These are phyloP conservation scores for Mentha longifolia DNA, from an alignment of 257 asterid genomes.

Conservation along the genomic window DNA sequence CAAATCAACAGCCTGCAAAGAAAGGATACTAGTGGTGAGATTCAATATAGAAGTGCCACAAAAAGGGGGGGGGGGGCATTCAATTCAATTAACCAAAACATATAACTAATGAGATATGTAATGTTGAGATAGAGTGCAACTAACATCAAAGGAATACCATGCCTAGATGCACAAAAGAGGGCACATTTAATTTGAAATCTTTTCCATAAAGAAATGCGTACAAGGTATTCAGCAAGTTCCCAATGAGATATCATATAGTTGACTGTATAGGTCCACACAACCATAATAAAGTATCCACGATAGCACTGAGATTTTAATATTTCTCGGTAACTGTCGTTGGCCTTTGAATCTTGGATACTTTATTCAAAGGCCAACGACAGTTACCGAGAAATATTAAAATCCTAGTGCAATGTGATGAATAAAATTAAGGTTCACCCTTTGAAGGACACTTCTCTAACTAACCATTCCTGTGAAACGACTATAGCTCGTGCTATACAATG, in stretches of 20 bases:
- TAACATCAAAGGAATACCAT: neutral
- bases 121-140: neutral
- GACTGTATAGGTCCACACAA: too few species aligned
- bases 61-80: neutral
- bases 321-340: too few species aligned
- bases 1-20: constrained; percentile 83
- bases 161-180: neutral
- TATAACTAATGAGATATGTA: neutral
- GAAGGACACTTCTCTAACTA: neutral
- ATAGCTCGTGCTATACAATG: constrained; percentile 1
- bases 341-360: too few species aligned
- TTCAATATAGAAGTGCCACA: constrained; percentile 9
- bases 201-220: neutral
- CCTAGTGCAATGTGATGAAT: neutral
- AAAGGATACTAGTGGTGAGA: constrained; percentile 20
- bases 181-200: neutral
- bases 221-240: neutral
- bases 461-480: neutral
- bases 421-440: too few species aligned
- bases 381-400: neutral
- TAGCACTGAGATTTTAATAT: too few species aligned
- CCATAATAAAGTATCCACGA: too few species aligned
- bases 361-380: constrained; percentile 8
- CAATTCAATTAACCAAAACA: neutral
- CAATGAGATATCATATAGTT: neutral